Evolutionary conservation across 371 early-diverging fungal genomes (phyloP).

Genomic region (Mucor velutinosus): DNA sequence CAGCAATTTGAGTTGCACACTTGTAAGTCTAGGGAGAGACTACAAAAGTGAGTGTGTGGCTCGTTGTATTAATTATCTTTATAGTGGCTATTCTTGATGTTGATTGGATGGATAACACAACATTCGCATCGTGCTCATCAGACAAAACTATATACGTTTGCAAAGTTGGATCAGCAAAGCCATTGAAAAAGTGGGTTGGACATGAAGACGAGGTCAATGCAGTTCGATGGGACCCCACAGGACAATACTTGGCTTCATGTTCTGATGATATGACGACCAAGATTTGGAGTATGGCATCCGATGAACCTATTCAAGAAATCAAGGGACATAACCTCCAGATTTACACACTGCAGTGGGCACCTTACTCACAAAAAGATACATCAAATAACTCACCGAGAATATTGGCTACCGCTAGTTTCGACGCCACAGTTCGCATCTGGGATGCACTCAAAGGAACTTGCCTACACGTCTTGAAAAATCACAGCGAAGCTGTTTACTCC

Average conservation of each 20-base stretch:
- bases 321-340: slow-evolving; percentile 79
- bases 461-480: slow-evolving; percentile 74
- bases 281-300: slow-evolving; percentile 47
- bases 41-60: neutral
- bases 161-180: slow-evolving; percentile 65
- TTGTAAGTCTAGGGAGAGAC: slow-evolving; percentile 41
- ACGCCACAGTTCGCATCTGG: slow-evolving; percentile 90
- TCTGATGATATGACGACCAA: slow-evolving; percentile 92
- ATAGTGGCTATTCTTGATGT: slow-evolving; percentile 80
- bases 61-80: neutral
- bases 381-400: slow-evolving; percentile 41
- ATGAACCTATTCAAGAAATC: slow-evolving; percentile 60
- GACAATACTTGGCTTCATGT: slow-evolving; percentile 85
- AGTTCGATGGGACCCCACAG: slow-evolving; percentile 86
- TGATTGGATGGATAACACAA: slow-evolving; percentile 91
- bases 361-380: slow-evolving; percentile 12
- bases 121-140: slow-evolving; percentile 90
- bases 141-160: slow-evolving; percentile 86
- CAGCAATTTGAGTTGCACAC: slow-evolving; percentile 81
- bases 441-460: slow-evolving; percentile 74
- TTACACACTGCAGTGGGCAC: slow-evolving; percentile 76
- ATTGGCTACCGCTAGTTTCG: slow-evolving; percentile 87
- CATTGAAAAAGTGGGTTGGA: slow-evolving; percentile 72
- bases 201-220: slow-evolving; percentile 90
- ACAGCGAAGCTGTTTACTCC: slow-evolving; percentile 82